phyloP scores from a whole-genome alignment of 2,329 filamentous ascomycete genomes.

The Claviceps maximensis region DNA sequence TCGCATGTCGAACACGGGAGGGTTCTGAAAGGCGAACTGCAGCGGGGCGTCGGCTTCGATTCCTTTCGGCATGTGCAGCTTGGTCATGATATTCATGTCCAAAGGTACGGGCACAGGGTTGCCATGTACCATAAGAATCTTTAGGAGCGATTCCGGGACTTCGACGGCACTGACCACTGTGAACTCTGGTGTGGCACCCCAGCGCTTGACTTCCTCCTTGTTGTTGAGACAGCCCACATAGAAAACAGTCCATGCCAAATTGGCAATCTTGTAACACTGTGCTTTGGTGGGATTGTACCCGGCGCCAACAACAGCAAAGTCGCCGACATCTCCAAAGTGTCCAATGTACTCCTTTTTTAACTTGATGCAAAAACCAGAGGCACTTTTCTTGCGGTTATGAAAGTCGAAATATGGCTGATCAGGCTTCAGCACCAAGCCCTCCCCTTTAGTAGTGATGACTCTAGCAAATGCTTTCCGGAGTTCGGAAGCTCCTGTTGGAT shows the following conservation, averaged over 20 bases:
- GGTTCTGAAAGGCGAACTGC: conserved; percentile 48
- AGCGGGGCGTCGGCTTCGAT: conserved; percentile 28
- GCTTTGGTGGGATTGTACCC: conserved; percentile 55
- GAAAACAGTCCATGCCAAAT: conserved; percentile 65
- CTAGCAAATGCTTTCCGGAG: conserved; percentile 54
- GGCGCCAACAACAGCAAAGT: conserved; percentile 69
- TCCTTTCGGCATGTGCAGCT: conserved; percentile 33
- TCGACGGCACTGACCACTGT: conserved; percentile 52
- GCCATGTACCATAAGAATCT: conserved; percentile 33
- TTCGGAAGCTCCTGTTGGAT: conserved; percentile 32
- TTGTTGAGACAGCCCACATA: conserved; percentile 66
- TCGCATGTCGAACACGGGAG: conserved; percentile 66
- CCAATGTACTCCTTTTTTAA: conserved; percentile 76
- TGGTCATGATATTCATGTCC: conserved; percentile 26
- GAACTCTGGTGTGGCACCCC: conserved; percentile 43
- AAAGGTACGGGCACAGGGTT: conserved; percentile 28
- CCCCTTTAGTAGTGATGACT: conserved; percentile 51
- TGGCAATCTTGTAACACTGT: conserved; percentile 36
- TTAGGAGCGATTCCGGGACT: conserved; percentile 38
- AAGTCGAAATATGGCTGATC: conserved; percentile 65
- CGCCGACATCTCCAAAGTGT: conserved; percentile 67
- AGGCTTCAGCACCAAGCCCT: conserved; percentile 73
- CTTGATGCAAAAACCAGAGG: conserved; percentile 53
- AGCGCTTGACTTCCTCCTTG: conserved; percentile 41
- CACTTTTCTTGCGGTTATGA: conserved; percentile 20